A percentile compares a stretch with the other conserved stretches of the same genome.
Evolutionary conservation across 805 yeast genomes (phyloP).

Genomic region (Candida cerambycidarum): DNA sequence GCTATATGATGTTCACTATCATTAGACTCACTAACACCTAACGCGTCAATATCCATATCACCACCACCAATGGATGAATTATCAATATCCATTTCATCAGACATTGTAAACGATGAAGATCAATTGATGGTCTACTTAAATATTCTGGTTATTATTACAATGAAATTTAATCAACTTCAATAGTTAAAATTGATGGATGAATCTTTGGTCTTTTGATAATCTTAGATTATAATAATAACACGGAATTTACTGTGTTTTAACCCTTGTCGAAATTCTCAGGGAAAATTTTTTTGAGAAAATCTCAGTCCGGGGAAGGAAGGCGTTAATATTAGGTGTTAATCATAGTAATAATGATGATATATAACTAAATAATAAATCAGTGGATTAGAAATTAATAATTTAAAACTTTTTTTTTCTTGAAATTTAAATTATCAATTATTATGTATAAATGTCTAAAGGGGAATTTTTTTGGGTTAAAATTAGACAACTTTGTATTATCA

Average conservation of each 20-base stretch:
- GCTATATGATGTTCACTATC: not conserved
- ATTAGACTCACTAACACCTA: not conserved
- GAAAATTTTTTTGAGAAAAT: constrained; percentile 4
- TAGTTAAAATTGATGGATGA: not conserved
- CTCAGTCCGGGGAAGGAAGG: constrained; percentile 7
- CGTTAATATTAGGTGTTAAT: not conserved
- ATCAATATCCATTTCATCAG: constrained; percentile 6
- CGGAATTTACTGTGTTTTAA: constrained; percentile 7
- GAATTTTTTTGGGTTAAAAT: constrained; percentile 5
- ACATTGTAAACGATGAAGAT: not conserved
- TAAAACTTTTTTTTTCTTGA: not conserved
- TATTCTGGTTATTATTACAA: not conserved
- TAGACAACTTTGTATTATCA: not conserved
- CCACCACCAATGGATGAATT: constrained; percentile 4
- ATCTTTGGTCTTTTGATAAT: constrained; percentile 2
- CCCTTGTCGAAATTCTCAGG: constrained; percentile 8
- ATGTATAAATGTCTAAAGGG: constrained; percentile 1
- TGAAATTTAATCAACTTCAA: not conserved
- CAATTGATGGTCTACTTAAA: not conserved
- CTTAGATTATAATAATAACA: constrained; percentile 6
- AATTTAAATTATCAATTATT: constrained; percentile 1
- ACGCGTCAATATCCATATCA: constrained; percentile 7
- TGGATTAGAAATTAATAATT: too few species aligned
- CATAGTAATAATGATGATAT: not conserved
- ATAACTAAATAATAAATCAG: too few species aligned